Conservation (phyloP, 805 yeast genomes). For the Candida rishiriensis region DNA sequence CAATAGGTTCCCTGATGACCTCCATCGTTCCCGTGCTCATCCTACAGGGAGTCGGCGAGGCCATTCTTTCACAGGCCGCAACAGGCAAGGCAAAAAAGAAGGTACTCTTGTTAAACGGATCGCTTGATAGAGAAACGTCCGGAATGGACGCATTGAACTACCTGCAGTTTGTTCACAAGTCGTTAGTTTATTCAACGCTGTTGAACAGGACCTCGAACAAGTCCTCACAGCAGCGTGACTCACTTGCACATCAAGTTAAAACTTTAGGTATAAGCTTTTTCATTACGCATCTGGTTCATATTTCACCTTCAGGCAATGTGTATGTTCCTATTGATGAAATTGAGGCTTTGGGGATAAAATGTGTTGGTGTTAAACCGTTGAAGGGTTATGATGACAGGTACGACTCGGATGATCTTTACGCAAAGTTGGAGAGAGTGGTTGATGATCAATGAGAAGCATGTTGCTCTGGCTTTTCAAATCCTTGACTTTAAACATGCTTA, state of each 20-base stretch:
- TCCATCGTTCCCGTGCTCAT: slow-evolving; percentile 77
- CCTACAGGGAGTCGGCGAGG: slow-evolving; percentile 66
- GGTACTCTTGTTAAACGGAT: slow-evolving; percentile 68
- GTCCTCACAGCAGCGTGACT: slow-evolving; percentile 14
- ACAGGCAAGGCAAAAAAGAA: slow-evolving; percentile 33
- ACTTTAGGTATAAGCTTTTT: slow-evolving; percentile 26
- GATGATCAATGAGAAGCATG: not conserved
- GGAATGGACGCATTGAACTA: slow-evolving; percentile 61
- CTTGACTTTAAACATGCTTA: too few relatives aligned
- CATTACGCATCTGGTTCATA: slow-evolving; percentile 61
- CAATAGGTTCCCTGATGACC: slow-evolving; percentile 88
- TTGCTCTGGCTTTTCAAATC: too few relatives aligned
- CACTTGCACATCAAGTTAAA: too few relatives aligned
- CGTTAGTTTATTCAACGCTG: slow-evolving; percentile 49
- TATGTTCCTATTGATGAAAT: slow-evolving; percentile 41
- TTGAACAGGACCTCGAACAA: slow-evolving; percentile 27
- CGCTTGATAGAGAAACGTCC: slow-evolving; percentile 73
- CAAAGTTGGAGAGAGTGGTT: slow-evolving; percentile 6
- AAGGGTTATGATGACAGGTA: slow-evolving; percentile 27
- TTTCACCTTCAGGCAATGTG: slow-evolving; percentile 45
- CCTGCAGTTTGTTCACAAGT: slow-evolving; percentile 49
- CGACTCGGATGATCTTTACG: slow-evolving; percentile 38
- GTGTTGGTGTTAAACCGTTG: slow-evolving; percentile 37
- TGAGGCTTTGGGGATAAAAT: slow-evolving; percentile 39
- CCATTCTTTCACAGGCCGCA: slow-evolving; percentile 32